These are phyloP conservation scores for Citrus medica DNA, from an alignment of 345 rosid genomes.

Conservation along the genomic window DNA sequence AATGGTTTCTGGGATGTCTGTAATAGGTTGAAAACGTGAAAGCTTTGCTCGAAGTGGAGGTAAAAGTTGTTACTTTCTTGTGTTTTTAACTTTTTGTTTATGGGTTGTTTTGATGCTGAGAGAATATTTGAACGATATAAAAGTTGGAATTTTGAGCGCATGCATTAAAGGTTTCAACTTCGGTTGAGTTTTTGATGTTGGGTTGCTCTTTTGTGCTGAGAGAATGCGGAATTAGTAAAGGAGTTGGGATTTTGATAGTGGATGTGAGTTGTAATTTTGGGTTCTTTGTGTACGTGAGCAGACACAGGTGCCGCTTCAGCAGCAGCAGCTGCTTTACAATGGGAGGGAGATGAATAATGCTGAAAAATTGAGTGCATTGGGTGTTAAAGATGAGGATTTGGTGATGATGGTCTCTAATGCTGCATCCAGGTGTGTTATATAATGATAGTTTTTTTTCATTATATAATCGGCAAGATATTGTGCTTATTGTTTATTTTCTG, in stretches of 20 bases:
- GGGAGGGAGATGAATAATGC: conserved; percentile 77
- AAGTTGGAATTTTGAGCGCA: not conserved
- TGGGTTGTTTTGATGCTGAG: not conserved
- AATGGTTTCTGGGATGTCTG: conserved; percentile 6
- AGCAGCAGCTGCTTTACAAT: conserved; percentile 79
- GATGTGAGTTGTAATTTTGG: not conserved
- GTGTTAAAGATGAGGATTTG: conserved; percentile 88
- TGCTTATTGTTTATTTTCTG: not conserved
- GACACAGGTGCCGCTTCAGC: conserved; percentile 82
- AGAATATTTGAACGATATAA: not conserved
- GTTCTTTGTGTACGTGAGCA: conserved; percentile 30
- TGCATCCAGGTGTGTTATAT: conserved; percentile 39
- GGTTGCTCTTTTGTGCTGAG: no score
- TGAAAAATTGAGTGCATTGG: conserved; percentile 80
- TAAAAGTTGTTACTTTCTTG: conserved; percentile 20
- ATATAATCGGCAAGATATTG: not conserved
- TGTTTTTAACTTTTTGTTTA: not conserved
- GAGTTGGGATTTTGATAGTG: not conserved
- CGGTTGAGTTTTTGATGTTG: no score
- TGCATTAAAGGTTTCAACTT: no score
- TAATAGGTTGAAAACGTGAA: conserved; percentile 88
- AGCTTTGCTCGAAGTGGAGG: conserved; percentile 98
- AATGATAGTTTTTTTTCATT: not conserved
- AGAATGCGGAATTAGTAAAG: no score
- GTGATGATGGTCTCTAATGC: conserved; percentile 81